Evolutionary conservation across 176 grass and related monocot genomes (phyloP), one percentile per base, ranked within the genome.

Genomic region (Eleusine coracana): DNA sequence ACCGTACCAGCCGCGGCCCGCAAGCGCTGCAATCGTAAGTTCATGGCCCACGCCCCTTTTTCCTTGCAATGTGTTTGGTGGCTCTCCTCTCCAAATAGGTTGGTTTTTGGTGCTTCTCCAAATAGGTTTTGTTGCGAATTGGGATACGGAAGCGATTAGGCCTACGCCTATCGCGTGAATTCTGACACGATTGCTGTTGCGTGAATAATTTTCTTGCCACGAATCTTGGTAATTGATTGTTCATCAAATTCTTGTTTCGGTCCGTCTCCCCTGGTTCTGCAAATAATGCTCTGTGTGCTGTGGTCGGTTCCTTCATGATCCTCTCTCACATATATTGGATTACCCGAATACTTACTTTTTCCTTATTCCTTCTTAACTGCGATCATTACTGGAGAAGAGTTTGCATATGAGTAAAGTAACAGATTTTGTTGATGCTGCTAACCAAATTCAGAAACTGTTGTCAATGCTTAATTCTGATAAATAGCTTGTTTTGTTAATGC

Each of bases 1-100:
- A 52, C 79, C 78, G 39, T 87, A 76, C 85, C 85, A 87, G 64
- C 61, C 58, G 79, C 62, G 78, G 11, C 65, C 51, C 50, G 29
- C 17, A 63, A 46, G 31, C n/a, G 41, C 51, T 58, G 40, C 73
- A 46, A 34, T 54, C 16, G 68, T 74, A 86, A 80, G 84, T n/a
- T 64, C 78, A 61, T 69, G 42, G 46, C 20, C 14, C 52, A 6
- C 48, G 17, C 16, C 41, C 41, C 71, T 63, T 28, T 28, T 23
- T 64, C 40, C 63, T 51, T 70, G 50, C 71, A 69, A 21, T 69
- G 34, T 81, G 69, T 21, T 49, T 27, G 49, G 27, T 59, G 20
- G 20, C 58, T 38, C 28, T 73, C 46, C 58, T 38, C 16, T 73
- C 45, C 14, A 28, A 51, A 25, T 11, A 10, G 10, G 11, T 8